Evolutionary conservation across 768 basidiomycete genomes (phyloP).

Genomic region (Tubosaeta brunneosetosa): DNA sequence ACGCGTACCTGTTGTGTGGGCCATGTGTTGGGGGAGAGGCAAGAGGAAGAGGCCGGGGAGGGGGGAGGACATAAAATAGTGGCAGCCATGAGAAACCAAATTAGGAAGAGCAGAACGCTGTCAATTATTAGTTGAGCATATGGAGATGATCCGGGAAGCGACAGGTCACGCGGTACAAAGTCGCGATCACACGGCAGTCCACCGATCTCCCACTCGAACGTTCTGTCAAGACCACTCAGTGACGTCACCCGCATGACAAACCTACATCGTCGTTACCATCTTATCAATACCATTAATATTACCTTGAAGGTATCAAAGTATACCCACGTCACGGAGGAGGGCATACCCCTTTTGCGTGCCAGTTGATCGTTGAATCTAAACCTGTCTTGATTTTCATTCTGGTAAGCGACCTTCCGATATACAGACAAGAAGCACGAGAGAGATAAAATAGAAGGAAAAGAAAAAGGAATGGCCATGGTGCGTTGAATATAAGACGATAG

Average conservation of each 20-base stretch:
- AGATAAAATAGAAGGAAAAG: conserved; percentile 8
- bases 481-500: conserved; percentile 1
- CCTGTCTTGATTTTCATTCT: conserved; percentile 2
- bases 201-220: not conserved
- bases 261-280: too few species aligned
- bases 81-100: not conserved
- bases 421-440: conserved; percentile 12
- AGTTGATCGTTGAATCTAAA: not conserved
- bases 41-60: not conserved
- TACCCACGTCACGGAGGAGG: not conserved
- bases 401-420: conserved; percentile 5
- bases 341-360: not conserved
- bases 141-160: not conserved
- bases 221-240: not conserved
- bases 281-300: not conserved
- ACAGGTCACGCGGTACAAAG: not conserved
- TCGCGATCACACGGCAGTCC: not conserved
- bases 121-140: not conserved
- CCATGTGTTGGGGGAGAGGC: not conserved
- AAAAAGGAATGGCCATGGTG: not conserved
- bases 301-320: not conserved
- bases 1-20: not conserved
- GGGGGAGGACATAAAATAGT: not conserved
- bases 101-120: not conserved
- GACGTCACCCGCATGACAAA: not conserved